Conservation (phyloP, 371 early-diverging fungal genomes). For the Rhizopus delemar region DNA sequence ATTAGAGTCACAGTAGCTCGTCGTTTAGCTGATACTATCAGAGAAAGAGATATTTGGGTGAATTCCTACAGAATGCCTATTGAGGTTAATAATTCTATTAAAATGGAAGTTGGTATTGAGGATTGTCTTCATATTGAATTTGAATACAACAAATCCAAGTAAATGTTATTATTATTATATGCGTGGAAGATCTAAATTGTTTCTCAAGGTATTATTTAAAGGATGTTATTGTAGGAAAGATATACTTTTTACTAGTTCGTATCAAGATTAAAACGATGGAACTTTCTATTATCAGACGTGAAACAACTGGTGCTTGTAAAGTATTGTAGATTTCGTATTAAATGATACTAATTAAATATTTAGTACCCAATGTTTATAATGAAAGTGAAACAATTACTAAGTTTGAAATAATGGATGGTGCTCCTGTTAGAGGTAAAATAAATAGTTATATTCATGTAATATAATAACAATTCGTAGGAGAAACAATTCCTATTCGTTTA, state of each 20-base stretch:
- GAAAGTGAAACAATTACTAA: slow-evolving; percentile 97
- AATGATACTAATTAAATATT: background rate
- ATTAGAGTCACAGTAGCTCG: slow-evolving; percentile 83
- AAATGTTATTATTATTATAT: slow-evolving; percentile 16
- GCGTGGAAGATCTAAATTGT: background rate
- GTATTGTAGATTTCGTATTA: background rate
- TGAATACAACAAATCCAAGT: slow-evolving; percentile 93
- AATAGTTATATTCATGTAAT: slow-evolving; percentile 24
- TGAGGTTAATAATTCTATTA: slow-evolving; percentile 85
- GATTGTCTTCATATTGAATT: slow-evolving; percentile 95
- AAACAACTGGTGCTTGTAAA: slow-evolving; percentile 86
- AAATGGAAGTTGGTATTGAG: slow-evolving; percentile 97
- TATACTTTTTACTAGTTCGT: slow-evolving; percentile 97
- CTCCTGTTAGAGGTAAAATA: slow-evolving; percentile 78
- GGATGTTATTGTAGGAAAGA: slow-evolving; percentile 98
- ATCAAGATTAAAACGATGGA: slow-evolving; percentile 99
- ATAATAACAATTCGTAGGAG: slow-evolving; percentile 41
- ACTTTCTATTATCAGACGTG: slow-evolving; percentile 95
- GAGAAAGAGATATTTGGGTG: slow-evolving; percentile 86
- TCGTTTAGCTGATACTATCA: slow-evolving; percentile 73
- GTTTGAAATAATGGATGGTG: slow-evolving; percentile 99
- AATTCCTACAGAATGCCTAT: slow-evolving; percentile 86
- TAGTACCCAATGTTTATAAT: slow-evolving; percentile 93
- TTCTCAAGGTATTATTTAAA: slow-evolving; percentile 80
- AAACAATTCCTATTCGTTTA: slow-evolving; percentile 96